phyloP scores from a whole-genome alignment of 2,329 filamentous ascomycete species.

The Epichloe bromicola region DNA sequence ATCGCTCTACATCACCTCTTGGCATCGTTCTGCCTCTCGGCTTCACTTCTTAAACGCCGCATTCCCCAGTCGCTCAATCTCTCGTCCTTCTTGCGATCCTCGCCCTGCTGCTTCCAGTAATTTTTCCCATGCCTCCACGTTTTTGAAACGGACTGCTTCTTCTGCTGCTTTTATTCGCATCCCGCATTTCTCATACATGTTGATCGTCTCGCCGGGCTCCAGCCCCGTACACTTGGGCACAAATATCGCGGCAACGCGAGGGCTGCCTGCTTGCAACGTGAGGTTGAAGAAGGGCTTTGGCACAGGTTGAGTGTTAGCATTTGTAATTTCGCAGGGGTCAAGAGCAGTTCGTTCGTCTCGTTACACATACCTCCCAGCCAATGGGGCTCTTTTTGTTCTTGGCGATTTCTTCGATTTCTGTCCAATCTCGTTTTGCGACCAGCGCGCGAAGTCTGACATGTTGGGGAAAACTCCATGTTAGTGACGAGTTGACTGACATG shows the following conservation, averaged over 20 bases:
- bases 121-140: slow-evolving; percentile 60
- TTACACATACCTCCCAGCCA: slow-evolving; percentile 73
- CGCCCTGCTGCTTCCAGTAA: slow-evolving; percentile 63
- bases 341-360: neutral
- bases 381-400: slow-evolving; percentile 78
- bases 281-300: slow-evolving; percentile 79
- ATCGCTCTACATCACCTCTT: too few relatives aligned
- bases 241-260: slow-evolving; percentile 70
- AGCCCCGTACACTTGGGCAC: slow-evolving; percentile 75
- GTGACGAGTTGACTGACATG: neutral
- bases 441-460: slow-evolving; percentile 60
- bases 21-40: too few relatives aligned
- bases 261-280: slow-evolving; percentile 76
- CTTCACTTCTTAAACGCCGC: slow-evolving; percentile 36
- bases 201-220: slow-evolving; percentile 55
- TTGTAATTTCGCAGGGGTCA: neutral
- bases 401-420: slow-evolving; percentile 75
- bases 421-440: slow-evolving; percentile 83
- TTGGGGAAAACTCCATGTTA: neutral
- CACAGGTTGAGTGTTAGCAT: neutral
- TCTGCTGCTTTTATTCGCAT: slow-evolving; percentile 80
- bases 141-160: slow-evolving; percentile 74
- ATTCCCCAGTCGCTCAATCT: slow-evolving; percentile 70
- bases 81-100: slow-evolving; percentile 50
- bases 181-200: slow-evolving; percentile 96